Base-by-base conservation (phyloP, 2,329 filamentous ascomycete species). In the Exophiala sp. region DNA sequence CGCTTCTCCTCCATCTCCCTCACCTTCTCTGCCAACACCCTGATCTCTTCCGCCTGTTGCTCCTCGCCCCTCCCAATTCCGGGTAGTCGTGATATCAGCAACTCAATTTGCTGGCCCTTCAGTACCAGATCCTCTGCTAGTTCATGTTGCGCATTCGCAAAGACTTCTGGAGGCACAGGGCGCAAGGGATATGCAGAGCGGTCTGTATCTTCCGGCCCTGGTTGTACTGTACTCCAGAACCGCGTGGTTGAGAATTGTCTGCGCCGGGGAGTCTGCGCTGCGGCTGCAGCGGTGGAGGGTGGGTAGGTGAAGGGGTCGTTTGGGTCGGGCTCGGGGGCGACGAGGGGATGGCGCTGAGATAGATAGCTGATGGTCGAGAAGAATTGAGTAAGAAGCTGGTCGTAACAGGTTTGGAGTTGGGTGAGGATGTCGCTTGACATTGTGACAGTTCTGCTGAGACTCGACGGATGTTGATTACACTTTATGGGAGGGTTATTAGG, bases 311-410 rank as follows among this genome's bases (percentile, higher is more conserved):
- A 39, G 60, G 62, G 53, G 64, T 60, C 50, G 62, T 60, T 37
- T 55, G 56, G 13, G 65, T 67, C 27, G 59, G 62, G 10, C 52
- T 67, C 23, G 65, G 68, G 48, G 65, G 66, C 37, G 65, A 60
- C 40, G 3, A 69, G 59, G 67, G 69, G 62, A 69, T 71, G 62
- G 70, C 71, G 63, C 71, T 73, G 49, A 65, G 63, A 69, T 50
- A 74, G 65, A 60, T 75, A 75, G 63, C 69, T 68, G 48, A 75
- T 64, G 24, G 72, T 73, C 47, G 72, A 71, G 63, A 73, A 75
- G 68, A 74, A 73, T 66, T 75, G 73, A 41, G 71, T 74, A 60
- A 71, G 70, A 24, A 75, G 69, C 69, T 75, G 73, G 58, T 75
- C 72, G 32, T 74, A 68, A 58, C 72, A 74, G 47, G 72, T 73